phyloP scores from a whole-genome alignment of 495 filamentous ascomycete species.

The Endocarpon pusillum region DNA sequence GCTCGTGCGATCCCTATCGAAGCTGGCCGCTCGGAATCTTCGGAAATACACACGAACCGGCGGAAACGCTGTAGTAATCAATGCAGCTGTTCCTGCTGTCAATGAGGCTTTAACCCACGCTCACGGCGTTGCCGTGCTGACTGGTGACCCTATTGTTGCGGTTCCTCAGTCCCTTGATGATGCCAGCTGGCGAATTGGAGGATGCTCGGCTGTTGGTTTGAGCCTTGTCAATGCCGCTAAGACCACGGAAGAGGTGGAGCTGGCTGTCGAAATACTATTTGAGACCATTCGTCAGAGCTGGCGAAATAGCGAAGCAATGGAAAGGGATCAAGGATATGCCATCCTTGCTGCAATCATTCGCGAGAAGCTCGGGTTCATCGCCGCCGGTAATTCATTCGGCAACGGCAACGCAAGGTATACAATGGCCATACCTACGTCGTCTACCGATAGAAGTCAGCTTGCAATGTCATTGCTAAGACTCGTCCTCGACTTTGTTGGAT shows the following conservation, averaged over 20 bases:
- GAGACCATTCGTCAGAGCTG: conserved; percentile 72
- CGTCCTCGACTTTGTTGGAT: conserved; percentile 76
- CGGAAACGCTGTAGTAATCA: conserved; percentile 68
- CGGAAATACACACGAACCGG: conserved; percentile 53
- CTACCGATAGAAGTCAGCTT: conserved; percentile 44
- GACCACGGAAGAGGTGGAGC: conserved; percentile 48
- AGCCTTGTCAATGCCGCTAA: conserved; percentile 65
- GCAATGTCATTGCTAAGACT: conserved; percentile 53
- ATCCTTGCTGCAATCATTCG: conserved; percentile 65
- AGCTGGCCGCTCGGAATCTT: conserved; percentile 52
- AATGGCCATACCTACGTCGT: conserved; percentile 18
- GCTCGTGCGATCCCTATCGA: conserved; percentile 59
- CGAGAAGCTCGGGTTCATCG: conserved; percentile 45
- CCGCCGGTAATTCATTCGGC: conserved; percentile 11
- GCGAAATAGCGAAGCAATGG: conserved; percentile 98
- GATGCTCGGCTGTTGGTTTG: conserved; percentile 66
- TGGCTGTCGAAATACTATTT: conserved; percentile 69
- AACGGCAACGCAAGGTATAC: conserved; percentile 2
- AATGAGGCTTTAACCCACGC: conserved; percentile 69
- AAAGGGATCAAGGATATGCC: conserved; percentile 83
- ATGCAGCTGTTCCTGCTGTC: conserved; percentile 71
- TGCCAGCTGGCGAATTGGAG: conserved; percentile 79
- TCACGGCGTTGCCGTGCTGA: conserved; percentile 64
- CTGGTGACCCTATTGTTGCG: conserved; percentile 68
- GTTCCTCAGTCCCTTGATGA: conserved; percentile 75